phyloP scores from a whole-genome alignment of 2,329 filamentous ascomycete species.

The Alternaria longipes region DNA sequence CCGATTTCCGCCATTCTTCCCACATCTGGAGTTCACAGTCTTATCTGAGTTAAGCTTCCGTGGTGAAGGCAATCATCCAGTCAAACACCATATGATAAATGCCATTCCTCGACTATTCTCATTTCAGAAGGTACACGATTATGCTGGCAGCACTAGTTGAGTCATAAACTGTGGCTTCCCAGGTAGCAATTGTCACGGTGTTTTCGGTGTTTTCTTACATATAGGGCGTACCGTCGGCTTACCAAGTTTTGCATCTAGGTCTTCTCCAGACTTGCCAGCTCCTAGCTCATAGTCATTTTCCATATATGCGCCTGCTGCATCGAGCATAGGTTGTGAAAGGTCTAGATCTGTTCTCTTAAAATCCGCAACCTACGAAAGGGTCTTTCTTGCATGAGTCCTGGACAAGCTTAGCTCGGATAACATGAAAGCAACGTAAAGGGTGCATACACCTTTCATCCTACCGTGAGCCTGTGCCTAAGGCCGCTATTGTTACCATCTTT shows the following conservation, averaged over 20 bases:
- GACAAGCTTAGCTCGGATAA: neutral
- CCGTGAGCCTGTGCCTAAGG: too few species aligned
- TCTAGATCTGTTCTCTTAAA: neutral
- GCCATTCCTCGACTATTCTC: accelerated
- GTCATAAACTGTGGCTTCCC: neutral
- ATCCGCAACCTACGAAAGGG: neutral
- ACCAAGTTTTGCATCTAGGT: neutral
- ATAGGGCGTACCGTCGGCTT: neutral
- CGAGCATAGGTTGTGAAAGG: neutral
- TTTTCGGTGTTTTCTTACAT: neutral
- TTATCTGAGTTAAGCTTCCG: neutral
- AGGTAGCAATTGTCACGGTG: neutral
- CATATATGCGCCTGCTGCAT: neutral
- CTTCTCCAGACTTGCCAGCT: too few species aligned
- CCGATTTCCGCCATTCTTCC: neutral
- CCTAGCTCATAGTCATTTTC: neutral
- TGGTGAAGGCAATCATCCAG: neutral
- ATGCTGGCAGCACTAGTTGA: neutral
- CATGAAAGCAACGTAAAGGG: neutral
- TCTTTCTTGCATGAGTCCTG: neutral
- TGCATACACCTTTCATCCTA: neutral
- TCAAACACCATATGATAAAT: neutral
- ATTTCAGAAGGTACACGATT: neutral
- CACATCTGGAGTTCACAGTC: too few species aligned
- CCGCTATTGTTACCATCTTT: neutral